Evolutionary conservation across 2,329 filamentous ascomycete species (phyloP).

Genomic region (Clonostachys sp.): DNA sequence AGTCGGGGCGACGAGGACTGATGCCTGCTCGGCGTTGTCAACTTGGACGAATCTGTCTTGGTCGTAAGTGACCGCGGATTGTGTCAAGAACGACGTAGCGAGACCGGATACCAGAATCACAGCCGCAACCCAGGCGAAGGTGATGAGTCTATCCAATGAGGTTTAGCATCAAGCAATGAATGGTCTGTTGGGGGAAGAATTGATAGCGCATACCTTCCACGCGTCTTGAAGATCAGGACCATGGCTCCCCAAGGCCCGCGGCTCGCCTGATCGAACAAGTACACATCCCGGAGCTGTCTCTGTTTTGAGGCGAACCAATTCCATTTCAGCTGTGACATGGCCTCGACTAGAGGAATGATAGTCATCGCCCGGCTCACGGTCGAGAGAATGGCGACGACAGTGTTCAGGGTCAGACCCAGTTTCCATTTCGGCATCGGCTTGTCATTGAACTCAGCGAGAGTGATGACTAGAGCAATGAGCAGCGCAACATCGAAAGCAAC

Average conservation of each 20-base stretch:
- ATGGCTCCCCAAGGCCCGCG: conserved; percentile 8
- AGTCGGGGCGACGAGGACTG: no score
- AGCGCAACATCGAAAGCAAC: neutral
- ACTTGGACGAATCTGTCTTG: no score
- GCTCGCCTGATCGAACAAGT: conserved; percentile 8
- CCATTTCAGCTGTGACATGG: conserved; percentile 13
- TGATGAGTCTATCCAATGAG: no score
- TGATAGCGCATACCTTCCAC: neutral
- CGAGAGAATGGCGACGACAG: conserved; percentile 15
- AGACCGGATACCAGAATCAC: conserved; percentile 6
- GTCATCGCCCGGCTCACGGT: conserved; percentile 13
- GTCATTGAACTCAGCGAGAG: conserved; percentile 8
- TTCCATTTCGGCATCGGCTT: conserved; percentile 12
- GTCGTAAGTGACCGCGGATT: no score
- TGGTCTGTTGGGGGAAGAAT: no score
- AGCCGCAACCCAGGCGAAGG: neutral
- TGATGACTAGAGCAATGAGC: conserved; percentile 11
- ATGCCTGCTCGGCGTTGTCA: no score
- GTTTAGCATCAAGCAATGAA: no score
- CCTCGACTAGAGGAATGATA: conserved; percentile 14
- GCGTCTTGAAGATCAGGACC: neutral
- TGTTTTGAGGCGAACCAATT: conserved; percentile 5
- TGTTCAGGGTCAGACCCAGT: conserved; percentile 17
- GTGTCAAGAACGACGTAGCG: conserved; percentile 7
- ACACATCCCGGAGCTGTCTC: conserved; percentile 6